Percentiles rank a stretch among this genome's conserved stretches.
These are phyloP conservation scores for Linderina pennispora DNA, from an alignment of 192 early-diverging fungal genomes.

Conservation along the genomic window DNA sequence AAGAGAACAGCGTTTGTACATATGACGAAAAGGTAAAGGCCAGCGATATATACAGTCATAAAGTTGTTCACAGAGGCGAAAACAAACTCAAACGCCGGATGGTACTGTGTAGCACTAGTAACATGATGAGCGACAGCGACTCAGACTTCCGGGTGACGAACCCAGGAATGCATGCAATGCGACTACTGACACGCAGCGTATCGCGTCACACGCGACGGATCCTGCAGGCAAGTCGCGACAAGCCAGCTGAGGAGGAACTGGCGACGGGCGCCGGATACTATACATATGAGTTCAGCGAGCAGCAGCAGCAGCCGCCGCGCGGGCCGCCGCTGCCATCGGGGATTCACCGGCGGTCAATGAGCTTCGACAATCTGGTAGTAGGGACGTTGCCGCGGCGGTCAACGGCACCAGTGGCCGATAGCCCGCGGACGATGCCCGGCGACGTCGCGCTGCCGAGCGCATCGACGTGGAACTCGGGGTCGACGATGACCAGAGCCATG, in stretches of 20 bases:
- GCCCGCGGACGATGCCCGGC: constrained; percentile 1
- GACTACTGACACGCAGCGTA: constrained; percentile 40
- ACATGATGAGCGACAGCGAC: constrained; percentile 4
- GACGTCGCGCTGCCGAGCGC: constrained; percentile 11
- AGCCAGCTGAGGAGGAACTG: no score
- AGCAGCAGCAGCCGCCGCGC: constrained; percentile 2
- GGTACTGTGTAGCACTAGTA: background rate
- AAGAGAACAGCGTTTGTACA: no score
- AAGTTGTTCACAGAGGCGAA: no score
- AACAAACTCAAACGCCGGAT: no score
- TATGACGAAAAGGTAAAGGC: no score
- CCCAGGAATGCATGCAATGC: constrained; percentile 39
- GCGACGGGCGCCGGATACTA: no score
- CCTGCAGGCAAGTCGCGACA: constrained; percentile 11
- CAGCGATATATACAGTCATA: no score
- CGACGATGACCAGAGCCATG: constrained; percentile 8
- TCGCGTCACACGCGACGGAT: constrained; percentile 24
- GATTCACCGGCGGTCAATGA: constrained; percentile 38
- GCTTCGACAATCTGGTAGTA: constrained; percentile 37
- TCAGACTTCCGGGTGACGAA: constrained; percentile 36
- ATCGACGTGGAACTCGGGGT: constrained; percentile 42
- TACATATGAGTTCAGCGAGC: no score
- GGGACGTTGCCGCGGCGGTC: constrained; percentile 19
- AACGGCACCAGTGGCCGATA: no score
- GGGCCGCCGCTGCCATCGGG: constrained; percentile 39